A percentile compares a stretch with the other conserved stretches of the same genome.
Conservation (phyloP, 2,329 filamentous ascomycete genomes). For the Fusarium nelsonii region DNA sequence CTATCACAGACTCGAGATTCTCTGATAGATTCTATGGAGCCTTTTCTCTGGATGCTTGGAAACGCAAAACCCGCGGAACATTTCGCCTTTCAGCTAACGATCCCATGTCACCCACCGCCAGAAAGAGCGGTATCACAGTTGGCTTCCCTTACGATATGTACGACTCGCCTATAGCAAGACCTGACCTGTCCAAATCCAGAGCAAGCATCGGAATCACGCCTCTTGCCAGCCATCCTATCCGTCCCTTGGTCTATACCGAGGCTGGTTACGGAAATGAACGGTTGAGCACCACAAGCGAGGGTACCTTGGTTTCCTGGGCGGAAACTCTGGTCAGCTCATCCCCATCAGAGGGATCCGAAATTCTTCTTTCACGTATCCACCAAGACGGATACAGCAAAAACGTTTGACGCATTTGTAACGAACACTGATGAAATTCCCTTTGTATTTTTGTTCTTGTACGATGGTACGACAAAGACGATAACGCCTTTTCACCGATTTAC, state of each 20-base stretch:
- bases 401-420: constrained; percentile 15
- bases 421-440: constrained; percentile 9
- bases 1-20: constrained; percentile 27
- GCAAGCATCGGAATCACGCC: not conserved
- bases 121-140: constrained; percentile 44
- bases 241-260: not conserved
- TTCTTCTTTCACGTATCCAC: constrained; percentile 21
- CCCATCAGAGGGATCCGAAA: constrained; percentile 22
- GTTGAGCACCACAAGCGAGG: constrained; percentile 31
- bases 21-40: constrained; percentile 39
- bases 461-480: constrained; percentile 19
- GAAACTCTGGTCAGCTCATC: constrained; percentile 12
- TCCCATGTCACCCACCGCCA: constrained; percentile 27
- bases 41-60: constrained; percentile 38
- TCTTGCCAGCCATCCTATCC: not conserved
- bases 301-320: constrained; percentile 37
- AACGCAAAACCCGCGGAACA: constrained; percentile 37
- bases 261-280: not conserved
- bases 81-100: constrained; percentile 27
- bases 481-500: constrained; percentile 5
- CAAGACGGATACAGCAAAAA: constrained; percentile 29
- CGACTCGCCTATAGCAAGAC: constrained; percentile 3
- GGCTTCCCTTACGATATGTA: constrained; percentile 36
- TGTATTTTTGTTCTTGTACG: constrained; percentile 14
- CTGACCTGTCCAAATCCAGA: constrained; percentile 1